Evolutionary conservation across 108 stramenopile species (phyloP).

Genomic region (Nitzschia sp.): DNA sequence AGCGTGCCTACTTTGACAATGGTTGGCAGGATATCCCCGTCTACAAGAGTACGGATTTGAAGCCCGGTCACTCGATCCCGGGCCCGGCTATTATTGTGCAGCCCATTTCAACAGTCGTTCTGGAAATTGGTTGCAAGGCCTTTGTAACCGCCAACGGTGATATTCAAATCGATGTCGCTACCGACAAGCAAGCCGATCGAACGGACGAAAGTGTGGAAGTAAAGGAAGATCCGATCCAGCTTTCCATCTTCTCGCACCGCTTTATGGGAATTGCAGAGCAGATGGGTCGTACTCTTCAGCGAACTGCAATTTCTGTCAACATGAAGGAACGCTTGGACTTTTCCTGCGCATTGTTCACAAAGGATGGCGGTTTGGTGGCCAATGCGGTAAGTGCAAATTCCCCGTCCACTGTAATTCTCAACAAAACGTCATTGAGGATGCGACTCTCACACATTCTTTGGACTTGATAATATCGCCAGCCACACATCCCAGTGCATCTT

Average conservation of each 20-base stretch:
- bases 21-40: constrained; percentile 92
- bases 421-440: too few species aligned
- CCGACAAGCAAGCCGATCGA: constrained; percentile 7
- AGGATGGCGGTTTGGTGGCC: constrained; percentile 94
- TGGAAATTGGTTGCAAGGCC: constrained; percentile 92
- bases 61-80: constrained; percentile 72
- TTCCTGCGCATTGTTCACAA: constrained; percentile 95
- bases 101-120: constrained; percentile 91
- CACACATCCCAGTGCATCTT: constrained; percentile 98
- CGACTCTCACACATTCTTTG: too few species aligned
- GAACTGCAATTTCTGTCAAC: constrained; percentile 96
- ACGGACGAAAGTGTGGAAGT: constrained; percentile 32
- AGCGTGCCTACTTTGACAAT: constrained; percentile 89
- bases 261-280: constrained; percentile 99
- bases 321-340: constrained; percentile 99
- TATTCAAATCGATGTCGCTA: constrained; percentile 70
- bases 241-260: constrained; percentile 93
- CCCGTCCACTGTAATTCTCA: not conserved
- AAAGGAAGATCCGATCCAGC: constrained; percentile 86
- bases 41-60: constrained; percentile 82
- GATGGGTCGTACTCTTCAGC: constrained; percentile 96
- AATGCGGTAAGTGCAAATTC: constrained; percentile 66
- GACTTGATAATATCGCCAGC: constrained; percentile 31
- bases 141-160: constrained; percentile 90
- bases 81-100: constrained; percentile 97